Base-by-base conservation (phyloP, 2,329 filamentous ascomycete genomes). In the Phialemonium atrogriseum region DNA sequence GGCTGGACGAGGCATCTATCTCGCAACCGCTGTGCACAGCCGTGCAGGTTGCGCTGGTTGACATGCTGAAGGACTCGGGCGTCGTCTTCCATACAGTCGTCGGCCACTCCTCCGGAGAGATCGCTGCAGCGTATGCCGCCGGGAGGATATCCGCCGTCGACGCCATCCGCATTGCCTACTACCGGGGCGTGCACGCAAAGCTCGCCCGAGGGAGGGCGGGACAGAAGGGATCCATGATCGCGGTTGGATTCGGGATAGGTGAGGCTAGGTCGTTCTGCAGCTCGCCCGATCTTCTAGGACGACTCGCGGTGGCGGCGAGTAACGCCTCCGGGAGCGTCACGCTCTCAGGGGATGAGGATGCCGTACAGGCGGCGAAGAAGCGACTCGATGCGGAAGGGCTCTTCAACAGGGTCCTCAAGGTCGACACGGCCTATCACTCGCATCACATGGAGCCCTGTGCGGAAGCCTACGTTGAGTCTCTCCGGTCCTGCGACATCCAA, bases 371-470 rank as follows among this genome's bases (percentile, higher is more conserved):
- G 19, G 41, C 54, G 5, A 42, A 52, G 17, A 33, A 31, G 2
- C 19, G 47, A n/a, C 40, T 58, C 18, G 46, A 52, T 21, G 35
- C 36, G 19, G 37, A 53, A 12, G 48, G 45, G 22, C 45, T 52
- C 42, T 58, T 61, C 35, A 60, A 62, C 35, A 58, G 66, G 20
- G 63, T 60, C 34, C 57, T 72, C 1, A 56, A 56, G 4, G 62
- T 70, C 9, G 60, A 65, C 5, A 59, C 64, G n/a, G 67, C 67
- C 0, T 72, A 72, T 29, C 68, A 73, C 43, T 72, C 67, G 0
- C 52, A 57, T 10, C 64, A 69, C 38, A 71, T 73, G 67, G 55
- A 61, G 34, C 49, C 60, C 1, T 52, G 68, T 4, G 60, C 64
- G 2, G 56, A 62, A 3, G 55, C 58, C 1, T 70, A 70, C 35